phyloP scores from a whole-genome alignment of 768 basidiomycete species.

The Serpula lacrymans region DNA sequence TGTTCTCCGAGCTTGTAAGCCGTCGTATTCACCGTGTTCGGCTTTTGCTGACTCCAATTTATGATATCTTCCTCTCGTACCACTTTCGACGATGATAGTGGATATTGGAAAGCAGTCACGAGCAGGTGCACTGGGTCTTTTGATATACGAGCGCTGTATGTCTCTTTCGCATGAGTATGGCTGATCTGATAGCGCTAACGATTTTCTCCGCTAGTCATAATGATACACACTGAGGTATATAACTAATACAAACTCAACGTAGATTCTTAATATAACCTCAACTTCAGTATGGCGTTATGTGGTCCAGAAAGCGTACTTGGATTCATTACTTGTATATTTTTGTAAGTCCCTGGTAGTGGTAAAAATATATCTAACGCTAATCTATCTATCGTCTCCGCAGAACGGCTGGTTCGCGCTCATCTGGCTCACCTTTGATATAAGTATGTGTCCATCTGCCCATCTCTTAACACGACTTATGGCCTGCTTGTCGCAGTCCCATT shows the following conservation, averaged over 20 bases:
- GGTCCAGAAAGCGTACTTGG: conserved; percentile 9
- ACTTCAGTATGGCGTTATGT: conserved; percentile 11
- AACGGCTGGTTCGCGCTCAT: conserved; percentile 6
- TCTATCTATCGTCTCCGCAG: not conserved
- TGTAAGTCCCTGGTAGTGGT: no score
- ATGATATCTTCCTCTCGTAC: no score
- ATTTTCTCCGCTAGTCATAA: conserved; percentile 3
- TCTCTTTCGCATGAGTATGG: no score
- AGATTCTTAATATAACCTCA: no score
- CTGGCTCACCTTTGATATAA: conserved; percentile 5
- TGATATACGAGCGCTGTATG: conserved; percentile 12
- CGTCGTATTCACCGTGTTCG: no score
- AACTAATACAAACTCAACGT: no score
- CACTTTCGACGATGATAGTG: no score
- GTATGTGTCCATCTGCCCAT: no score
- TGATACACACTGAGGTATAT: conserved; percentile 8
- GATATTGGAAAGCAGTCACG: conserved; percentile 8
- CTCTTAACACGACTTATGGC: no score
- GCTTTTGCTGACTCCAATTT: no score
- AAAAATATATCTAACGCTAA: not conserved
- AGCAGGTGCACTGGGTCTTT: conserved; percentile 7
- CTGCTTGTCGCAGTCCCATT: conserved; percentile 1
- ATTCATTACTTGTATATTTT: conserved; percentile 9
- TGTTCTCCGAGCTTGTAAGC: no score
- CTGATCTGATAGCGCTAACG: conserved; percentile 10